Evolutionary conservation across 1,284 basidiomycete species (phyloP), one percentile per base, ranked within the genome.

Genomic region (Cryptococcus sp.): DNA sequence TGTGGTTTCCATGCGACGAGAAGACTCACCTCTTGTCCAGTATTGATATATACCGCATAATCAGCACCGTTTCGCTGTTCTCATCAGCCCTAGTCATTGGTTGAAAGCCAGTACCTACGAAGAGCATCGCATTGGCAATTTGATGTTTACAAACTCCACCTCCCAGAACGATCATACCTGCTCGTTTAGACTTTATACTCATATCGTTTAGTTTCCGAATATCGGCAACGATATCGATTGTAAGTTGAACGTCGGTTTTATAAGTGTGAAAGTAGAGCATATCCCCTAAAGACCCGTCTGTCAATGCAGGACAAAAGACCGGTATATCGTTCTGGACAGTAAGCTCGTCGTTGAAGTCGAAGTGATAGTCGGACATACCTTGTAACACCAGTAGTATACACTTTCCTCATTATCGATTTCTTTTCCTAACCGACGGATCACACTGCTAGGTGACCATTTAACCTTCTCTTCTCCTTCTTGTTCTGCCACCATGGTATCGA

Each of bases 241-340:
- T 80, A 48, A 98, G 82, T 23, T 90, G 92, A 4, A 72, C 73
- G 52, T 79, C 78, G 58, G 86, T 86, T 58, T 87, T 86, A 81
- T 94, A 97, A 4, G 91, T 92, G 79, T 98, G 96, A 75, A 98
- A 98, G 78, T 98, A 98, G 53, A 98, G 87, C 94, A 98, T 98
- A 75, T 99, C 96, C 50, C 95, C 96, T 51, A 99, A 81, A 0
- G 94, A 98, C 13, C 96, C 96, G 70, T 98, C 96, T 8, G 96
- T 99, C 45, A 99, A 79, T 0, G 96, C 96, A 13, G 96, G 96
- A 72, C 96, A 99, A 79, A 98, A 99, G 51, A 98, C 92, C 4
- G 96, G 96, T 55, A 98, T 98, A 65, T 95, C 82, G 77, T 98
- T 98, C 93, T 97, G 76, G 46, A 55, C 32, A 10, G 1, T 14